A percentile compares a stretch with the other conserved stretches of the same genome.
phyloP scores from a whole-genome alignment of 2,329 filamentous ascomycete species.

The Beauveria bassiana region DNA sequence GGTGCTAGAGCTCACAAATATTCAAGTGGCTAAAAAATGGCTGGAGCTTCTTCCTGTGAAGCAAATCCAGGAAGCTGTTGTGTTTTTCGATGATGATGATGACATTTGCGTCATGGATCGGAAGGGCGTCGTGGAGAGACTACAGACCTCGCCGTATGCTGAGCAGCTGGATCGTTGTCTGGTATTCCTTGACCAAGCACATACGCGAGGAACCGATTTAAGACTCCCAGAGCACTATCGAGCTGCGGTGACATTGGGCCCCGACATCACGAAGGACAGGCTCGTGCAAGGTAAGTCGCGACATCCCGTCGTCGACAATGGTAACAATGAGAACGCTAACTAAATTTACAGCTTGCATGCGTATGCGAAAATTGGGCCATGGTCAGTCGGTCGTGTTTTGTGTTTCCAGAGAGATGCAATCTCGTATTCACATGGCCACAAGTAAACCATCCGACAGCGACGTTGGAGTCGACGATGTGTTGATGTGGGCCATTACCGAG shows the following conservation, averaged over 20 bases:
- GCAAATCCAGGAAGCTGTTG: constrained; percentile 22
- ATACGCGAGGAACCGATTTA: constrained; percentile 64
- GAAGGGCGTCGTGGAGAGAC: constrained; percentile 34
- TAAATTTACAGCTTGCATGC: constrained; percentile 50
- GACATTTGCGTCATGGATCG: constrained; percentile 47
- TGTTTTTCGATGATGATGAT: constrained; percentile 53
- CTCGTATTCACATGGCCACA: constrained; percentile 35
- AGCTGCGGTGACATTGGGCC: constrained; percentile 61
- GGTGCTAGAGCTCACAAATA: constrained; percentile 56
- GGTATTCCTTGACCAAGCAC: constrained; percentile 62
- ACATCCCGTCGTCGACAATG: background rate
- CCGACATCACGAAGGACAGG: constrained; percentile 58
- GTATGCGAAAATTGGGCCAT: constrained; percentile 60
- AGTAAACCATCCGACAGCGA: constrained; percentile 5
- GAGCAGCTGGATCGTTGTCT: constrained; percentile 51
- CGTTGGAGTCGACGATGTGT: constrained; percentile 44
- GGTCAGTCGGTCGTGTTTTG: constrained; percentile 60
- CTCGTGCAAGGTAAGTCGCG: constrained; percentile 54
- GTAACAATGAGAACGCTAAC: background rate
- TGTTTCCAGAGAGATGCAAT: constrained; percentile 49
- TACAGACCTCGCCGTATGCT: constrained; percentile 52
- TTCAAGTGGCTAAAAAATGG: constrained; percentile 46
- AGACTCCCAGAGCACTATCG: constrained; percentile 49
- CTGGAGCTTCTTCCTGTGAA: constrained; percentile 22
- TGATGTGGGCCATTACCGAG: constrained; percentile 51